Base-by-base conservation (phyloP, 2,329 filamentous ascomycete species). In the Paramyrothecium roridum region DNA sequence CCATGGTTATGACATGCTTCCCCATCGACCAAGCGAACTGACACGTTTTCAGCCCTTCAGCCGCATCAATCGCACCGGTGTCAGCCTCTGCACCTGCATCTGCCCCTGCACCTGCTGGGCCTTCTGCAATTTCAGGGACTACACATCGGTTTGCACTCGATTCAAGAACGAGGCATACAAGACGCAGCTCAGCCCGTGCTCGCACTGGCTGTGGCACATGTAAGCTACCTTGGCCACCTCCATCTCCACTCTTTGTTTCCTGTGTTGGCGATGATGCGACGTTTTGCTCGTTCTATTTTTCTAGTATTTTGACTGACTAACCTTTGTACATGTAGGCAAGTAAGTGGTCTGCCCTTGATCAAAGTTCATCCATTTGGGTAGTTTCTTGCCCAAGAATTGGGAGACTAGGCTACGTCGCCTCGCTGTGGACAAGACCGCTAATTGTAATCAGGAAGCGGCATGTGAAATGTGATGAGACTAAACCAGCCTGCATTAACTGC, bases 381-480 rank as follows among this genome's bases (percentile, higher is more conserved):
- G 30, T 13, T 43, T n/a, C 43, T 59, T 62, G 54, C 63, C 53
- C 19, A 30, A 30, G 26, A 30, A 30, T 10, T 10, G 6, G 10
- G 4, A 4, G 26, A 30, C 26, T 30, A 30, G 6, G 26, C 26
- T 30, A 10, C 26, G 26, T 30, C 10, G 26, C 26, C 26, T 30
- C 6, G 26, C 26, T 30, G 26, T 30, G 26, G 10, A 6, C 10
- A 30, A 6, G 6, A 10, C 26, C 26, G 26, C 26, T 30, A 10
- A 30, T 30, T 30, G 4, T 30, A 30, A 30, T 47, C 22, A 74
- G 72, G 52, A 74, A 73, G 53, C 73, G 73, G 20, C 73, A 76
- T 57, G 69, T 76, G 40, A 76, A 76, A 60, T 76, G 73, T 54
- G 73, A 76, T 50, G 73, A 76, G 59, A 71, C 71, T 22, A 70